A percentile compares a stretch with the other conserved stretches of the same genome.
phyloP scores from a whole-genome alignment of 305 asterid species.

The Fraxinus sp. region DNA sequence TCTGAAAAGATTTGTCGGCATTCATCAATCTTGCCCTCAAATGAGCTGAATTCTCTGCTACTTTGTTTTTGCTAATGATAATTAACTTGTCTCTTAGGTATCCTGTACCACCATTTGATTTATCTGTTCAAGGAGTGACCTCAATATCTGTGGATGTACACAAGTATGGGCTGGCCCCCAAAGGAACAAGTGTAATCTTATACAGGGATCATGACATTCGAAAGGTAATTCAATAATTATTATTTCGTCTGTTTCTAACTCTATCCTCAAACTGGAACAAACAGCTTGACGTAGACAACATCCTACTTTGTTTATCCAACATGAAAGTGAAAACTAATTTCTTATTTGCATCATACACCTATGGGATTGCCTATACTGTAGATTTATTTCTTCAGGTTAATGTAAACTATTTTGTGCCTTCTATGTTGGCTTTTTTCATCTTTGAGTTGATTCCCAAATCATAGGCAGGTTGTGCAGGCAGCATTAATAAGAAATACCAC shows the following conservation, averaged over 20 bases:
- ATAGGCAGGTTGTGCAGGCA: background rate
- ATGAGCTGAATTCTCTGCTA: background rate
- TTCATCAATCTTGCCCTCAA: slow-evolving; percentile 1
- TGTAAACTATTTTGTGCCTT: background rate
- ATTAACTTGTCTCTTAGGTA: slow-evolving; percentile 48
- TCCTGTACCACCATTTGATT: slow-evolving; percentile 90
- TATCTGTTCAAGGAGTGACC: slow-evolving; percentile 89
- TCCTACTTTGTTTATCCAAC: background rate
- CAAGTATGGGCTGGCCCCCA: slow-evolving; percentile 98
- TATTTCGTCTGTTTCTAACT: background rate
- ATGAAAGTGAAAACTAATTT: background rate
- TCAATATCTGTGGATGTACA: slow-evolving; percentile 94
- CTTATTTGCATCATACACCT: background rate
- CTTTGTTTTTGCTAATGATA: slow-evolving; percentile 20
- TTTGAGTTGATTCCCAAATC: background rate
- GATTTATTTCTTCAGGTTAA: background rate
- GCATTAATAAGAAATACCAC: background rate
- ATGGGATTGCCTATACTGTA: background rate
- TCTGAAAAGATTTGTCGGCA: slow-evolving; percentile 11
- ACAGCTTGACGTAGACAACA: background rate
- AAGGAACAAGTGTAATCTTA: slow-evolving; percentile 93
- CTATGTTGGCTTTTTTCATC: background rate
- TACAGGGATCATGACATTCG: slow-evolving; percentile 82
- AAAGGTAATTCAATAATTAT: slow-evolving; percentile 52
- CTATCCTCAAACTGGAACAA: background rate